Evolutionary conservation across 805 yeast species (phyloP).

Genomic region (Saccharomycopsis sp.): DNA sequence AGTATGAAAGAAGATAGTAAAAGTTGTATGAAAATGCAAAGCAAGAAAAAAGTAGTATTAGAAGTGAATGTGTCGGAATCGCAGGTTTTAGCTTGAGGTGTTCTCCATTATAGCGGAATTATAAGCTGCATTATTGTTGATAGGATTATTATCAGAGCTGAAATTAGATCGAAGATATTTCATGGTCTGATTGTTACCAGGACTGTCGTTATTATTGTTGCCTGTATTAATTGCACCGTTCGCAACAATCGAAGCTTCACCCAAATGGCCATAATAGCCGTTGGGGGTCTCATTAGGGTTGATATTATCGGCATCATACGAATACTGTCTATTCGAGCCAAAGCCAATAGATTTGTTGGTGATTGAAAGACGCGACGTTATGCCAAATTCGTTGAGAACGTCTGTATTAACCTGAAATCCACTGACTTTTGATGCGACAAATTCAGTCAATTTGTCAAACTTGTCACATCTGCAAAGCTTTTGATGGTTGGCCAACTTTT

Average conservation of each 20-base stretch:
- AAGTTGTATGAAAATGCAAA: neutral
- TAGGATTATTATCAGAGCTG: conserved; percentile 2
- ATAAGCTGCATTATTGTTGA: neutral
- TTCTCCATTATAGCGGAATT: conserved; percentile 16
- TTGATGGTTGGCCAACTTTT: conserved; percentile 7
- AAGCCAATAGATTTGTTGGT: conserved; percentile 8
- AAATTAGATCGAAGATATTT: conserved; percentile 5
- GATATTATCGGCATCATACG: neutral
- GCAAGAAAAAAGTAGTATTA: no score
- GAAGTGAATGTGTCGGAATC: neutral
- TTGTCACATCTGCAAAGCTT: conserved; percentile 10
- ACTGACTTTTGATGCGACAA: conserved; percentile 11
- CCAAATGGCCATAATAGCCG: no score
- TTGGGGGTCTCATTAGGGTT: neutral
- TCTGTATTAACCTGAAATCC: conserved; percentile 3
- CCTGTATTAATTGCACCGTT: no score
- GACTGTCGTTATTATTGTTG: neutral
- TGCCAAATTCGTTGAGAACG: neutral
- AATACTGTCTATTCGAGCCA: conserved; percentile 3
- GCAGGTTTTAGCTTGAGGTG: conserved; percentile 1
- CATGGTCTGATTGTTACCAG: neutral
- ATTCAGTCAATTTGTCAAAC: conserved; percentile 13
- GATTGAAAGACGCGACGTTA: conserved; percentile 4
- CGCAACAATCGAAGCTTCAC: no score
- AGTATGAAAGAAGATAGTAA: neutral